A percentile compares a stretch with the other conserved stretches of the same genome.
These are phyloP conservation scores for Eucalyptus albens DNA, from an alignment of 345 rosid genomes.

Conservation along the genomic window DNA sequence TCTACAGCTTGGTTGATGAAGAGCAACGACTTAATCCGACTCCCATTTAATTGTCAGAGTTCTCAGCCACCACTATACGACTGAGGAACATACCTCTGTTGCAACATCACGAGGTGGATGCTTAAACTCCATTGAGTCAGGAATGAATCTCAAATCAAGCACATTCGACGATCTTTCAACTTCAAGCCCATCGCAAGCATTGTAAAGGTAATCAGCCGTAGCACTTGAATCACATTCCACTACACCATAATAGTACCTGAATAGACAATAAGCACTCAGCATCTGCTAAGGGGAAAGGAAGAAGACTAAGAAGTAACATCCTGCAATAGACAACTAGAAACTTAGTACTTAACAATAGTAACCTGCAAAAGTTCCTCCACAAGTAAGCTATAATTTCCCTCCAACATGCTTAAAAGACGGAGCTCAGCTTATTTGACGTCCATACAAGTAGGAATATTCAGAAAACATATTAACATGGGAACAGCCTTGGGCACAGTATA, in stretches of 20 bases:
- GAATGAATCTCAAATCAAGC: constrained; percentile 86
- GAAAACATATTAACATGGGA: not conserved
- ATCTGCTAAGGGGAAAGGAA: not conserved
- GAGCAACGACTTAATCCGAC: not conserved
- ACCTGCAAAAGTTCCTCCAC: not conserved
- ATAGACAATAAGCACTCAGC: not conserved
- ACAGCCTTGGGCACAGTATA: not conserved
- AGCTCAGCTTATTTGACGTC: not conserved
- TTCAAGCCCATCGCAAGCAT: constrained; percentile 77
- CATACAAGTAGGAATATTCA: not conserved
- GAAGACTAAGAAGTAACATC: not conserved
- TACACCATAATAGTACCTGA: constrained; percentile 74
- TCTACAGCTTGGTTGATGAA: not conserved
- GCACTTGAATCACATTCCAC: constrained; percentile 80
- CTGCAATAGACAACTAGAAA: not conserved
- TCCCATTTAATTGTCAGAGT: not conserved
- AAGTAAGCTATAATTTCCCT: not conserved
- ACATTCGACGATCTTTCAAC: constrained; percentile 90
- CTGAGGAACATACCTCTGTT: constrained; percentile 43
- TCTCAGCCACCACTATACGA: not conserved
- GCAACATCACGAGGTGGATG: constrained; percentile 84
- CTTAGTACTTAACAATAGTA: not conserved
- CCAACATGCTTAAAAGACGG: not conserved
- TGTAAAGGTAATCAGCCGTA: constrained; percentile 79
- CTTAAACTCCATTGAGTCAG: constrained; percentile 85